Percentiles rank a stretch among this genome's conserved stretches.
These are phyloP conservation scores for Botrytis tulipae DNA, from an alignment of 2,329 filamentous ascomycete genomes.

Conservation along the genomic window DNA sequence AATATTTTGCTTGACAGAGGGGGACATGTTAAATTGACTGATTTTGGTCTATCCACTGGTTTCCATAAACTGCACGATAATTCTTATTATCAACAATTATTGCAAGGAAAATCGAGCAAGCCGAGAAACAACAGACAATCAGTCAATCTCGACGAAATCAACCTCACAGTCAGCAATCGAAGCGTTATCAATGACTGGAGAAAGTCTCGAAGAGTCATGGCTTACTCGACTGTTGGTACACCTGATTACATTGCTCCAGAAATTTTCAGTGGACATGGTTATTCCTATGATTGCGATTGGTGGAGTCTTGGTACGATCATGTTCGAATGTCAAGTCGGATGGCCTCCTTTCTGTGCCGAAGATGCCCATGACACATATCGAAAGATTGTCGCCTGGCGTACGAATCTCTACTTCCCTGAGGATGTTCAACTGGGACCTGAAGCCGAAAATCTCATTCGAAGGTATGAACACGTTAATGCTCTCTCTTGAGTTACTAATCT, in stretches of 20 bases:
- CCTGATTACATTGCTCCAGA: conserved; percentile 98
- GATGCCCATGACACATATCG: conserved; percentile 97
- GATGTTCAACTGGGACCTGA: conserved; percentile 86
- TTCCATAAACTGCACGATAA: conserved; percentile 98
- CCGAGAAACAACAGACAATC: conserved; percentile 80
- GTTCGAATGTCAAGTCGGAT: conserved; percentile 98
- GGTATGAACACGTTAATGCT: conserved; percentile 52
- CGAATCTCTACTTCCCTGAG: conserved; percentile 93
- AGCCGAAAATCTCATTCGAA: conserved; percentile 88
- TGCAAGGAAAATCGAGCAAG: conserved; percentile 72
- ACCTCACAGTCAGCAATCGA: conserved; percentile 95
- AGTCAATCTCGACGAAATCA: conserved; percentile 95
- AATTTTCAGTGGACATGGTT: conserved; percentile 95
- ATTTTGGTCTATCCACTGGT: conserved; percentile 95
- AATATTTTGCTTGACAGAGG: conserved; percentile 95
- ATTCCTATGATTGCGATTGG: conserved; percentile 97
- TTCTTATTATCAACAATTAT: conserved; percentile 94
- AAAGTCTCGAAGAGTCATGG: conserved; percentile 91
- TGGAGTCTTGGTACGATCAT: conserved; percentile 99
- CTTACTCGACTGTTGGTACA: conserved; percentile 96
- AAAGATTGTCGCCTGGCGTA: conserved; percentile 98
- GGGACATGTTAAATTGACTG: conserved; percentile 96
- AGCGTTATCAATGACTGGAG: conserved; percentile 98
- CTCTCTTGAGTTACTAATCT: conserved; percentile 26
- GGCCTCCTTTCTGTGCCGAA: conserved; percentile 98